phyloP scores from a whole-genome alignment of 2,329 filamentous ascomycete species.

The Ilyonectria mors-panacis region DNA sequence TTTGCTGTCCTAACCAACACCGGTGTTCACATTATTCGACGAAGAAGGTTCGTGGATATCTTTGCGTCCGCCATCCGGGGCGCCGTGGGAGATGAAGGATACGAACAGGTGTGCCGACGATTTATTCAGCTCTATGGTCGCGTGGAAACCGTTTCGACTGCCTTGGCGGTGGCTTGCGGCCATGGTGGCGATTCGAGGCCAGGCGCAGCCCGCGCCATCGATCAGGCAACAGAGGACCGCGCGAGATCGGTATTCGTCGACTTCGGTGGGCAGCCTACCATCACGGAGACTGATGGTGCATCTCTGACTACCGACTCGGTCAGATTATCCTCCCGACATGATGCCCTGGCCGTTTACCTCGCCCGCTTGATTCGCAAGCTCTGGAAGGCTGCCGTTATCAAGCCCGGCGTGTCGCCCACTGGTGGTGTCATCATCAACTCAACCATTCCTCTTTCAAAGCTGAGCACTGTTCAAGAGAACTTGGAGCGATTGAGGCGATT shows the following conservation, averaged over 20 bases:
- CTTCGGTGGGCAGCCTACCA: slow-evolving; percentile 87
- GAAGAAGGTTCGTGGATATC: slow-evolving; percentile 89
- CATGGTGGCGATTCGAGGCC: slow-evolving; percentile 84
- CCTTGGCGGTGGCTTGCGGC: slow-evolving; percentile 93
- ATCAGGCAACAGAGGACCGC: slow-evolving; percentile 87
- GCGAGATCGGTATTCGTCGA: slow-evolving; percentile 93
- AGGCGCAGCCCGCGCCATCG: slow-evolving; percentile 82
- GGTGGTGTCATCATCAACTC: slow-evolving; percentile 76
- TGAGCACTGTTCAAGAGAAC: slow-evolving; percentile 84
- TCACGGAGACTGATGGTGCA: slow-evolving; percentile 83
- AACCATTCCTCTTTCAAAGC: slow-evolving; percentile 76
- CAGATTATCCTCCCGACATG: slow-evolving; percentile 88
- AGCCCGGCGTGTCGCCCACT: slow-evolving; percentile 63
- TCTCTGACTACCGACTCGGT: slow-evolving; percentile 85
- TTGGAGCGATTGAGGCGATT: slow-evolving; percentile 86
- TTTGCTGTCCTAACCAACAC: slow-evolving; percentile 93
- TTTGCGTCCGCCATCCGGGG: slow-evolving; percentile 87
- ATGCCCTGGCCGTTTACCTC: slow-evolving; percentile 90
- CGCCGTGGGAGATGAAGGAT: slow-evolving; percentile 81
- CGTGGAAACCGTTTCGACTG: slow-evolving; percentile 89
- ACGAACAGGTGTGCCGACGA: slow-evolving; percentile 85
- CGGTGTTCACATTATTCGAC: slow-evolving; percentile 88
- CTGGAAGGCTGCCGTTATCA: slow-evolving; percentile 86
- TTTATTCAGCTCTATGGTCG: slow-evolving; percentile 91
- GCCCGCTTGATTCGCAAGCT: slow-evolving; percentile 89